Evolutionary conservation across 345 rosid species (phyloP), one percentile per base, ranked within the genome.

Genomic region (Pistacia vera): DNA sequence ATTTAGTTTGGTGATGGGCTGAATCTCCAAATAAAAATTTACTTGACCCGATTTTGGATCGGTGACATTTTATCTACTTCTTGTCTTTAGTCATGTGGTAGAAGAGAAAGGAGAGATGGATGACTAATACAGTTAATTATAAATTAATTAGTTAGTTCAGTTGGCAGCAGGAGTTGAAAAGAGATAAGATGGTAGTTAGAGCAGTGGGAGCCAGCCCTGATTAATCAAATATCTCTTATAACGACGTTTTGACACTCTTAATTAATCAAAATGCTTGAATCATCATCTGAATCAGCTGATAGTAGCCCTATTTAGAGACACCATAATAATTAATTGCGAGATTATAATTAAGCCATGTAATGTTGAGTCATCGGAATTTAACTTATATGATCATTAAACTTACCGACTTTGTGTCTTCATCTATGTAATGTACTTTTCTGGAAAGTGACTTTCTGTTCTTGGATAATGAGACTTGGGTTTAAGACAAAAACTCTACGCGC

Each of bases 281-380:
- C 79, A 48, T 16, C n/a, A 56, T 68, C 78, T 68, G 83, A 79
- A 67, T 81, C 77, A 80, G 77, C 66, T 65, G 84, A 78, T 63
- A 30, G 70, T 11, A 73, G 62, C 66, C 44, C 17, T 30, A 36
- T 65, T 81, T n/a, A 78, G 68, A 25, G 12, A 18, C 48, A 75
- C 8, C 65, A 12, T 67, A 20, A 12, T 67, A 20, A 12, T 55
- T 44, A 25, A 36, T 17, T 70, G 22, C 25, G 54, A 61, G 48
- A 22, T 71, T 41, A 25, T 44, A 28, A 16, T 57, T 36, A 48
- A 48, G 65, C 79, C 79, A 70, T 79, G 80, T 28, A 65, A 18
- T 77, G 71, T 61, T 67, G 83, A 83, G 76, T 79, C 83, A 79
- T 46, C 71, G 68, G 69, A 58, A 82, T 74, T 77, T 14, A 52